These are phyloP conservation scores for Cladophialophora bantiana DNA, from an alignment of 2,329 filamentous ascomycete genomes.

Conservation along the genomic window DNA sequence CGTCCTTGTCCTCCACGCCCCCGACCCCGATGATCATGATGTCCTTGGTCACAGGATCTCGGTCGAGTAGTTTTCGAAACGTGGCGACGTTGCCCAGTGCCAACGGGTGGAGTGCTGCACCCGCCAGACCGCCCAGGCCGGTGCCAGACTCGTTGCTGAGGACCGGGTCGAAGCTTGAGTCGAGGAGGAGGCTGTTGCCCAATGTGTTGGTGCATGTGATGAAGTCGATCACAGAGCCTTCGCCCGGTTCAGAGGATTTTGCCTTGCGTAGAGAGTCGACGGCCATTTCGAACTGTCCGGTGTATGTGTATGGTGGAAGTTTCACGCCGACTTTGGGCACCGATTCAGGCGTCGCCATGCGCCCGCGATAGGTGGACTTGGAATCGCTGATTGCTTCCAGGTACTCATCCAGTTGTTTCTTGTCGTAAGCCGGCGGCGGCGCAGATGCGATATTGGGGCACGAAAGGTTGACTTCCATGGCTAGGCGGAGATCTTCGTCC, in stretches of 20 bases:
- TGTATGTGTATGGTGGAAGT: constrained; percentile 77
- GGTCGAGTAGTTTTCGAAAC: constrained; percentile 66
- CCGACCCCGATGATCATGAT: constrained; percentile 74
- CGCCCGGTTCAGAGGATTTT: constrained; percentile 36
- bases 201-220: constrained; percentile 78
- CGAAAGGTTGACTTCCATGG: constrained; percentile 78
- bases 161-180: constrained; percentile 44
- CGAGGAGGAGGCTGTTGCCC: constrained; percentile 69
- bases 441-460: constrained; percentile 76
- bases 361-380: constrained; percentile 42
- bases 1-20: constrained; percentile 70
- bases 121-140: constrained; percentile 75
- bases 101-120: constrained; percentile 73
- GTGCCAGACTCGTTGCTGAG: constrained; percentile 61
- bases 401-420: constrained; percentile 60
- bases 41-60: constrained; percentile 55
- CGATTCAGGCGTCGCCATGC: constrained; percentile 43
- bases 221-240: constrained; percentile 54
- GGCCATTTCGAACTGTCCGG: constrained; percentile 68
- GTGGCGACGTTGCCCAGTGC: constrained; percentile 77
- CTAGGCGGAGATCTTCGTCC: constrained; percentile 59
- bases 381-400: constrained; percentile 56
- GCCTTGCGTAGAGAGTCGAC: constrained; percentile 56
- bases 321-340: constrained; percentile 70
- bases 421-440: constrained; percentile 74